Evolutionary conservation across 495 filamentous ascomycete species (phyloP), one percentile per base, ranked within the genome.

Genomic region (Penicillium mononematosum): DNA sequence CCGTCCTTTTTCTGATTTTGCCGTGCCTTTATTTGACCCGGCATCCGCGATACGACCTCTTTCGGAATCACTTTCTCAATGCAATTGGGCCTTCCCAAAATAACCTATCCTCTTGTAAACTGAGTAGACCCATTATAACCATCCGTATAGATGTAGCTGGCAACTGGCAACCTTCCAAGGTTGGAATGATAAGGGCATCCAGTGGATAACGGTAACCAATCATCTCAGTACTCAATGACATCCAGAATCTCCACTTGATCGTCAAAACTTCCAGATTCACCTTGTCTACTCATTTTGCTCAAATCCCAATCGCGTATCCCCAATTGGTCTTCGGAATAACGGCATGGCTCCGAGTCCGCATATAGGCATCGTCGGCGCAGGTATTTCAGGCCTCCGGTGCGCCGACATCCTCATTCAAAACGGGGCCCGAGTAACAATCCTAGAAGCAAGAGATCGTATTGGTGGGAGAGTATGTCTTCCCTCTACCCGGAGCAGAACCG

Each of bases 371-470:
- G 80, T 98, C 47, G 94, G 94, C 16, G 93, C 90, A 38, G 94
- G 94, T 25, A 66, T 96, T 20, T 82, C 94, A n/a, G 94, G 93
- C 17, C 73, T 98, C 27, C 79, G 91, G 59, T 94, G 91, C 65
- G 90, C 93, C 10, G 89, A 96, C 64, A 76, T 95, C 24, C 80
- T 97, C 4, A 70, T 90, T 19, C 83, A 88, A 50, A 83, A 88
- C 70, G 92, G 91, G 14, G 88, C 88, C 46, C 76, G 83, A 45
- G 91, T 97, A 46, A 93, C 91, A 2, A 84, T 97, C 38, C 76
- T 96, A 34, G 94, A 98, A 68, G 94, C 84, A 9, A 81, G 93
- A 53, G 77, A 92, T 73, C 81, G 94, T 29, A 71, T 96, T 53
- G 94, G 94, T 10, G 94, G 94, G 8, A 82, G 93, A 55, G 83